Percentiles rank a stretch among this genome's conserved stretches.
These are phyloP conservation scores for Ascochyta rabiei DNA, from an alignment of 2,329 filamentous ascomycete species.

Conservation along the genomic window DNA sequence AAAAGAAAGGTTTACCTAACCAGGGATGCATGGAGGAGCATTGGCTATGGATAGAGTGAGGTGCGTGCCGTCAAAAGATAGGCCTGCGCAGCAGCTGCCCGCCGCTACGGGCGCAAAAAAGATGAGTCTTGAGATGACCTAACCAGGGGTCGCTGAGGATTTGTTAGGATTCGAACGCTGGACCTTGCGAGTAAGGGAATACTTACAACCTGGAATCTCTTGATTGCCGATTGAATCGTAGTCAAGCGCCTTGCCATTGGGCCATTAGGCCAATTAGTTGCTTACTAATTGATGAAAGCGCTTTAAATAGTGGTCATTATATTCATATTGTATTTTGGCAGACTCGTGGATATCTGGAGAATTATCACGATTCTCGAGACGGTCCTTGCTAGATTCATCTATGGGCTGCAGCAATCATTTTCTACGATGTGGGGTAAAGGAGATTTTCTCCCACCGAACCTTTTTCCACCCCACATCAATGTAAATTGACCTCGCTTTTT, in stretches of 20 bases:
- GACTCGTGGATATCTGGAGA: neutral
- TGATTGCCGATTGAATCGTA: conserved; percentile 50
- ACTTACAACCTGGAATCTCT: conserved; percentile 38
- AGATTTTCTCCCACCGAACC: too few relatives aligned
- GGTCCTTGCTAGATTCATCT: too few relatives aligned
- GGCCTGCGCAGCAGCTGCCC: too few relatives aligned
- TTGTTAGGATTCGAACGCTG: neutral
- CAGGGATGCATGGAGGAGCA: neutral
- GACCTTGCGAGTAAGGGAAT: neutral
- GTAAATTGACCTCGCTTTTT: too few relatives aligned
- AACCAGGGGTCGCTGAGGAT: conserved; percentile 8
- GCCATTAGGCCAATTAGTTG: conserved; percentile 48
- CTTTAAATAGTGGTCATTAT: neutral
- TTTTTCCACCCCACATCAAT: too few relatives aligned
- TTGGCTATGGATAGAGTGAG: neutral
- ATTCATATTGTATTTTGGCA: neutral
- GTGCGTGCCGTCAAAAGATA: neutral
- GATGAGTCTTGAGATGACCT: neutral
- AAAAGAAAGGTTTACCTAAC: neutral
- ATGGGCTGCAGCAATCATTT: too few relatives aligned
- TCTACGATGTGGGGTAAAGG: too few relatives aligned
- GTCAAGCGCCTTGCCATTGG: conserved; percentile 66
- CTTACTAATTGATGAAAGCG: conserved; percentile 9
- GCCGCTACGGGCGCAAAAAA: neutral
- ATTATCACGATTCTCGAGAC: too few relatives aligned